A percentile compares a stretch with the other conserved stretches of the same genome.
Conservation (phyloP, 495 filamentous ascomycete species). For the Aspergillus homomorphus region DNA sequence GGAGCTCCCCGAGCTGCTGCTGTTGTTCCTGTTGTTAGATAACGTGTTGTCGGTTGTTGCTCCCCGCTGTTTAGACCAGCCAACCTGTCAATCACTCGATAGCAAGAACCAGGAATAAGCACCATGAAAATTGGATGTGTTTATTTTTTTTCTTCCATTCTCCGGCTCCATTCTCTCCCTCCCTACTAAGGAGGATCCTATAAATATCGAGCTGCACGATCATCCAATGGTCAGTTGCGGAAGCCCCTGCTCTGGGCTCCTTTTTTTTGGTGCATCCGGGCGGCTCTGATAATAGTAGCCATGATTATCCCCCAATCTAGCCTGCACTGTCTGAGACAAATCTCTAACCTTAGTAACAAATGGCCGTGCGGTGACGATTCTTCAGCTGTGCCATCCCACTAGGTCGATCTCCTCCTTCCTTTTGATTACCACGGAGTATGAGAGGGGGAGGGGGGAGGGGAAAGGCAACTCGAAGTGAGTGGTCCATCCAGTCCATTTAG, state of each 20-base stretch:
- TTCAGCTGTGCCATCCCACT: conserved; percentile 19
- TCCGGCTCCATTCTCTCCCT: not conserved
- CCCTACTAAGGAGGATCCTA: not conserved
- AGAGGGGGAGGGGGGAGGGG: not conserved
- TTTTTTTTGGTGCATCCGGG: not conserved
- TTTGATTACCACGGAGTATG: conserved; percentile 14
- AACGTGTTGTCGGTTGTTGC: not conserved
- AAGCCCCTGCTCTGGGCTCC: conserved; percentile 3
- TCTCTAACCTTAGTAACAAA: conserved; percentile 21
- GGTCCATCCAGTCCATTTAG: not conserved
- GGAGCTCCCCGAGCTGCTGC: not conserved
- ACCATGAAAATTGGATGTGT: not conserved
- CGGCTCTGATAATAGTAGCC: conserved; percentile 5
- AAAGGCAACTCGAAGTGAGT: not conserved
- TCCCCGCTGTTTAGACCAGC: too few species aligned
- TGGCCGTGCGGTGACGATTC: conserved; percentile 8
- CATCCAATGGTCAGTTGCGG: conserved; percentile 1
- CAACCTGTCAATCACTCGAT: too few species aligned
- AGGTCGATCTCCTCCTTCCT: conserved; percentile 19
- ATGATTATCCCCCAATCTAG: conserved; percentile 11
- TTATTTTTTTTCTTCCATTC: not conserved
- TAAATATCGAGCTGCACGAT: conserved; percentile 1
- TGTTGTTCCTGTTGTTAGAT: not conserved
- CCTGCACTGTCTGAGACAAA: conserved; percentile 22
- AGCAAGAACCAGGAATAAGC: not conserved